Evolutionary conservation across 768 basidiomycete genomes (phyloP).

Genomic region (Russula olivacea): DNA sequence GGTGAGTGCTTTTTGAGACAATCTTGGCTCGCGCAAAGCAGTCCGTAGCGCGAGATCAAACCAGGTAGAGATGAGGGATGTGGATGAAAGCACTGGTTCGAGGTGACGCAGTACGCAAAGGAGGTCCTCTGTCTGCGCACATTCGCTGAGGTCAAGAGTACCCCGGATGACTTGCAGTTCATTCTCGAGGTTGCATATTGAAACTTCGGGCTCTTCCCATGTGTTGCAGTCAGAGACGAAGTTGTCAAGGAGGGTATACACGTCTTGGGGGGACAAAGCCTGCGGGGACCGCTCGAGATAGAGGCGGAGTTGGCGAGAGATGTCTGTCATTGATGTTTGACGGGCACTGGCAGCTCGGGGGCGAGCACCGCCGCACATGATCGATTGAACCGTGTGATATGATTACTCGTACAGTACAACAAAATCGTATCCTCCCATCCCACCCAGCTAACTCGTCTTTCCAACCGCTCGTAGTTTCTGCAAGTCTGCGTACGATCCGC

Average conservation of each 20-base stretch:
- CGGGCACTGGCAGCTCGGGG: too few relatives aligned
- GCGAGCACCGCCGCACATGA: background rate
- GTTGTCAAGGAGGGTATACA: slow-evolving; percentile 47
- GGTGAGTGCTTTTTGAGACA: slow-evolving; percentile 50
- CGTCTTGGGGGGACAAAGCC: slow-evolving; percentile 43
- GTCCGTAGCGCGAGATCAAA: slow-evolving; percentile 76
- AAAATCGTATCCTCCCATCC: background rate
- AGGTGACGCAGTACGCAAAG: slow-evolving; percentile 61
- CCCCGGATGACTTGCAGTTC: slow-evolving; percentile 60
- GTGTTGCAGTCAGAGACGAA: slow-evolving; percentile 48
- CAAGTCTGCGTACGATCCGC: slow-evolving; percentile 73
- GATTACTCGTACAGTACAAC: background rate
- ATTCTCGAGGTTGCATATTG: slow-evolving; percentile 52
- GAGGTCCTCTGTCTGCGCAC: slow-evolving; percentile 59
- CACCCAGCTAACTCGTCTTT: background rate
- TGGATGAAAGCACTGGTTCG: slow-evolving; percentile 52
- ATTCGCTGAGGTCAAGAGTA: slow-evolving; percentile 55
- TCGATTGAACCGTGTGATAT: background rate
- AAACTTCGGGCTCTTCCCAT: slow-evolving; percentile 40
- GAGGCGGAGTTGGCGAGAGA: slow-evolving; percentile 50
- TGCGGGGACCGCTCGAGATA: slow-evolving; percentile 52
- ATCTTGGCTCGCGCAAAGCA: slow-evolving; percentile 66
- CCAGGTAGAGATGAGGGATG: slow-evolving; percentile 70
- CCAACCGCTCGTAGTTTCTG: slow-evolving; percentile 49
- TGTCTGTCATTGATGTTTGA: slow-evolving; percentile 32